Conservation (phyloP, 108 stramenopile species). For the Skeletonema costatum region DNA sequence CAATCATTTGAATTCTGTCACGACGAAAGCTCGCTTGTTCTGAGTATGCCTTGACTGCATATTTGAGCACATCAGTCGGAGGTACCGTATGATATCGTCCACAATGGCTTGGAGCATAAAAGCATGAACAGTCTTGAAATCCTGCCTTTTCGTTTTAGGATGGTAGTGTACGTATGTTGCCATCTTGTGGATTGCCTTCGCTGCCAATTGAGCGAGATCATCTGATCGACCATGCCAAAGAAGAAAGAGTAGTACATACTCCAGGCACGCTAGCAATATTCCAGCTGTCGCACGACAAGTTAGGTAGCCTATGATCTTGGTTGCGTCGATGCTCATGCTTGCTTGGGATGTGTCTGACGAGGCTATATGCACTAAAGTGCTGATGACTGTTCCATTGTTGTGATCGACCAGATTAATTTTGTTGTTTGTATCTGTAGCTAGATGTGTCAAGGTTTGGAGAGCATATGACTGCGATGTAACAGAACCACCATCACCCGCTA, state of each 20-base stretch:
- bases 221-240: constrained; percentile 33
- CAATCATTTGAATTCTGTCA: constrained; percentile 40
- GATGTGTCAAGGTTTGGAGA: constrained; percentile 14
- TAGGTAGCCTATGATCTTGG: constrained; percentile 22
- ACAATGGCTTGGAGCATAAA: constrained; percentile 29
- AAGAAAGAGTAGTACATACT: constrained; percentile 30
- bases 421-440: constrained; percentile 21
- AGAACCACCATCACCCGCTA: constrained; percentile 5
- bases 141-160: background rate
- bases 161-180: constrained; percentile 24
- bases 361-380: constrained; percentile 16
- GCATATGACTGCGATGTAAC: constrained; percentile 17
- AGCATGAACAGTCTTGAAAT: constrained; percentile 7
- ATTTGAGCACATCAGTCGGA: constrained; percentile 36
- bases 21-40: constrained; percentile 36
- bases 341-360: background rate
- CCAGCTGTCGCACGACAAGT: constrained; percentile 28
- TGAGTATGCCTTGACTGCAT: constrained; percentile 26
- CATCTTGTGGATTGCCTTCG: constrained; percentile 27
- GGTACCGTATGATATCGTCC: constrained; percentile 26
- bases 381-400: constrained; percentile 24
- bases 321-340: constrained; percentile 14
- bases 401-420: constrained; percentile 27
- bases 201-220: constrained; percentile 17
- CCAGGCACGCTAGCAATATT: constrained; percentile 13